Evolutionary conservation across 208 protist species (phyloP), one percentile per base, ranked within the genome.

Genomic region (Leishmania amazonensis): DNA sequence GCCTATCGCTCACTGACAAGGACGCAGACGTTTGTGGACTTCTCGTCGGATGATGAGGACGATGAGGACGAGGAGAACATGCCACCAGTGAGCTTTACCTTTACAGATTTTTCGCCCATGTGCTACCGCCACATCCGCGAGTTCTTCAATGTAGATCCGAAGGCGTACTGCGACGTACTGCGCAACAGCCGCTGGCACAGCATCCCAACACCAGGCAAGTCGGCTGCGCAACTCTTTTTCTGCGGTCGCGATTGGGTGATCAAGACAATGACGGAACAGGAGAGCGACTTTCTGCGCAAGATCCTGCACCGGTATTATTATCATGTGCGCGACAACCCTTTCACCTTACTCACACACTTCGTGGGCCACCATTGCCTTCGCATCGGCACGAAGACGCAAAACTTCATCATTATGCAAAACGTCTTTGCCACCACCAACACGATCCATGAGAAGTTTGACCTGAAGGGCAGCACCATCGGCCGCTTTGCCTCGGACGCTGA

Each of bases 321-420:
- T 75, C 95, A 98, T 83, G 90, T 97, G 38, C 87, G 90, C 40
- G 92, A 98, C 81, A 96, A 98, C 80, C 94, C 94, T 8, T 91
- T 91, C 80, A 99, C 96, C 11, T 79, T 98, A 24, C 87, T 99
- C 62, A 93, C 94, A 3, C 93, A 97, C 84, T 98, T 98, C 90
- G 95, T 97, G 15, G 96, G 95, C 11, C 94, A 98, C 68, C 90
- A 98, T 82, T 87, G 88, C 17, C 83, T 99, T 5, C 80, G 80
- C 62, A 88, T 96, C 72, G 93, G 86, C 35, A 79, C 73, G 42
- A 84, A 92, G 54, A 94, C 93, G 79, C 87, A 94, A 73, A 92
- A 91, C 78, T 93, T 98, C 75, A 90, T 98, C 73, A 94, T 98
- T 62, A 99, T 99, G 97, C 91, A 97, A 75, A 99, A 99, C 87